Conservation (phyloP, 306 rosid genomes). For the Alnus glutinosa region DNA sequence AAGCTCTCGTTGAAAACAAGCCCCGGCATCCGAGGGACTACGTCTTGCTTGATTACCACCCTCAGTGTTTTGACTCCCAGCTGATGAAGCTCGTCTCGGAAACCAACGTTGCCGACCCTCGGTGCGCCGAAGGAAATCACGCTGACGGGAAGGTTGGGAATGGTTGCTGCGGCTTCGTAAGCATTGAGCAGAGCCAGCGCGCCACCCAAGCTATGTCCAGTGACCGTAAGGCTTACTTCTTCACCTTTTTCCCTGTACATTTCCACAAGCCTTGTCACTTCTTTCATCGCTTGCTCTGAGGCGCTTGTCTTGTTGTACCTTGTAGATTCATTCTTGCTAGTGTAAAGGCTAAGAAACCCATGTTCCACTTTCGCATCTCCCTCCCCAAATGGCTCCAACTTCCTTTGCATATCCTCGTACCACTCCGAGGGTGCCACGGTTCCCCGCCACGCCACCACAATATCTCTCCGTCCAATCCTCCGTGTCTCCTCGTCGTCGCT, state of each 20-base stretch:
- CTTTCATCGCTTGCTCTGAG: too few relatives aligned
- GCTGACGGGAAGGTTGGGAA: constrained; percentile 40
- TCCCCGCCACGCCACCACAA: too few relatives aligned
- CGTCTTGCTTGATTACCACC: constrained; percentile 52
- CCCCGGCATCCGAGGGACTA: constrained; percentile 61
- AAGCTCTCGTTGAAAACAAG: constrained; percentile 50
- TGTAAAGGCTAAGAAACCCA: too few relatives aligned
- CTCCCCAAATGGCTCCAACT: too few relatives aligned
- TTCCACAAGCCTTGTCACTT: too few relatives aligned
- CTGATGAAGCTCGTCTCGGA: constrained; percentile 48
- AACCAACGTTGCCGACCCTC: constrained; percentile 65
- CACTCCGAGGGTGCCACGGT: too few relatives aligned
- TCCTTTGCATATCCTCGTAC: too few relatives aligned
- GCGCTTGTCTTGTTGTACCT: too few relatives aligned
- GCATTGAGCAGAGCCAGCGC: constrained; percentile 65
- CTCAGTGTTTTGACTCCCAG: constrained; percentile 52
- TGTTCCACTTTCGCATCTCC: too few relatives aligned
- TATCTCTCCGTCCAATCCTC: too few relatives aligned
- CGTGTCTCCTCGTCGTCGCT: too few relatives aligned
- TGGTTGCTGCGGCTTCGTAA: constrained; percentile 42
- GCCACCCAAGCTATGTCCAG: constrained; percentile 81
- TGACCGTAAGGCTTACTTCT: constrained; percentile 60
- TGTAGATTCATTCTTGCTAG: too few relatives aligned
- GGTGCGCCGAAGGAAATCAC: constrained; percentile 79
- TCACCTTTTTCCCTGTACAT: constrained; percentile 44